Percentiles rank a stretch among this genome's conserved stretches.
Evolutionary conservation across 164 flowering plant species (phyloP).

Genomic region (Kingdonia uniflora): DNA sequence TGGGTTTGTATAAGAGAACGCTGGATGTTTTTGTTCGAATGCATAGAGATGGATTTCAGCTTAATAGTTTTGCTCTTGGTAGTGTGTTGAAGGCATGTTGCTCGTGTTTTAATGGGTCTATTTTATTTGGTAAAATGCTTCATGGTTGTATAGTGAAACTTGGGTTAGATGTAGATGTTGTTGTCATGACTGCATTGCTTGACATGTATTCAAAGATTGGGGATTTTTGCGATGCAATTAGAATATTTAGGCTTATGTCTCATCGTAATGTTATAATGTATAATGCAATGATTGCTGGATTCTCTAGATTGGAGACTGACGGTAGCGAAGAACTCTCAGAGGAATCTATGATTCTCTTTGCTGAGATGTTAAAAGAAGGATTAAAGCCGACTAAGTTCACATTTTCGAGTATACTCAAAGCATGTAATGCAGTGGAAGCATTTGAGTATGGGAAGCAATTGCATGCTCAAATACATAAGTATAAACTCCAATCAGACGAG

Average conservation of each 20-base stretch:
- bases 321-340: slow-evolving; percentile 13
- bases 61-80: slow-evolving; percentile 35
- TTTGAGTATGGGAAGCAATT: slow-evolving; percentile 44
- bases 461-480: slow-evolving; percentile 47
- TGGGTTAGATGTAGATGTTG: slow-evolving; percentile 35
- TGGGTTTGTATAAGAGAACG: slow-evolving; percentile 24
- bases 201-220: slow-evolving; percentile 52
- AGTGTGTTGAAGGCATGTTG: slow-evolving; percentile 45
- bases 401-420: slow-evolving; percentile 42
- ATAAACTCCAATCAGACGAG: slow-evolving; percentile 35
- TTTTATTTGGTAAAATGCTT: slow-evolving; percentile 28
- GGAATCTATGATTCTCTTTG: slow-evolving; percentile 35
- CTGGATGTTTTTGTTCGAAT: slow-evolving; percentile 27
- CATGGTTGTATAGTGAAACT: slow-evolving; percentile 30
- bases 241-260: slow-evolving; percentile 30
- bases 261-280: slow-evolving; percentile 35
- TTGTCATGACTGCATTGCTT: slow-evolving; percentile 48
- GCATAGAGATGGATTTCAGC: slow-evolving; percentile 34
- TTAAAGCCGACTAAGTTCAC: slow-evolving; percentile 41
- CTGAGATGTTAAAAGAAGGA: slow-evolving; percentile 32
- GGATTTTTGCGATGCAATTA: slow-evolving; percentile 21
- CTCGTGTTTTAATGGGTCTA: slow-evolving; percentile 11
- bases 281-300: slow-evolving; percentile 59
- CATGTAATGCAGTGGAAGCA: slow-evolving; percentile 27
- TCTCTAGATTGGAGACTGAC: slow-evolving; percentile 17